A percentile compares a stretch with the other conserved stretches of the same genome.
phyloP scores from a whole-genome alignment of 2,329 filamentous ascomycete genomes.

The Cladosporium sp. region DNA sequence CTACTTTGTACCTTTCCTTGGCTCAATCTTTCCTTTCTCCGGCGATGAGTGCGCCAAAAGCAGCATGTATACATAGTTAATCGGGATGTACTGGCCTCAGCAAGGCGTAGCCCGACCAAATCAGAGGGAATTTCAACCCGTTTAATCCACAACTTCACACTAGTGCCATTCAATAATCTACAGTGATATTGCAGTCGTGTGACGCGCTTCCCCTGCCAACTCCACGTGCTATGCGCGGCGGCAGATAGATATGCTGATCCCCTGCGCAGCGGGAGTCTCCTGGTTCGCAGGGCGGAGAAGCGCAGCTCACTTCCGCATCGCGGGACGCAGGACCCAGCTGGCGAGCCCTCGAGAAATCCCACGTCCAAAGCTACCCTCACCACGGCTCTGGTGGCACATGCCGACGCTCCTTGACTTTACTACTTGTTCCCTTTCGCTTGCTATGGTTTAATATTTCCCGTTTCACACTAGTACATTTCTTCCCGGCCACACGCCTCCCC shows the following conservation, averaged over 20 bases:
- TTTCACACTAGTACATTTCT: background rate
- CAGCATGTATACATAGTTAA: constrained; percentile 13
- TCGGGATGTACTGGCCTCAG: constrained; percentile 5
- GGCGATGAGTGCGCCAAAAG: constrained; percentile 8
- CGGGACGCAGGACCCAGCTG: background rate
- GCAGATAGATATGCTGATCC: constrained; percentile 1
- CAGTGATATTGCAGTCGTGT: background rate
- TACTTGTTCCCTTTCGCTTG: constrained; percentile 2
- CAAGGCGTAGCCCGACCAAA: constrained; percentile 7
- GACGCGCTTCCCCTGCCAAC: background rate
- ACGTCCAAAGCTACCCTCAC: background rate
- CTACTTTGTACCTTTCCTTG: constrained; percentile 1
- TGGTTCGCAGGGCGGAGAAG: background rate
- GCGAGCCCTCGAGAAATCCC: constrained; percentile 5
- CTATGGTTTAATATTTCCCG: constrained; percentile 8
- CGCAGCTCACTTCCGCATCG: constrained; percentile 1
- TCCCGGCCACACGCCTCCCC: background rate
- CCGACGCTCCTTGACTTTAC: constrained; percentile 3
- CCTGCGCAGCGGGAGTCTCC: background rate
- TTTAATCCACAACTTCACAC: background rate
- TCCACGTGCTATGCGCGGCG: background rate
- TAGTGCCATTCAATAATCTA: too few relatives aligned
- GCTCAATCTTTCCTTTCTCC: constrained; percentile 1
- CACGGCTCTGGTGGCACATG: background rate
- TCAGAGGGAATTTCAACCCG: background rate